These are phyloP conservation scores for Suillus subluteus DNA, from an alignment of 768 basidiomycete species.

Conservation along the genomic window DNA sequence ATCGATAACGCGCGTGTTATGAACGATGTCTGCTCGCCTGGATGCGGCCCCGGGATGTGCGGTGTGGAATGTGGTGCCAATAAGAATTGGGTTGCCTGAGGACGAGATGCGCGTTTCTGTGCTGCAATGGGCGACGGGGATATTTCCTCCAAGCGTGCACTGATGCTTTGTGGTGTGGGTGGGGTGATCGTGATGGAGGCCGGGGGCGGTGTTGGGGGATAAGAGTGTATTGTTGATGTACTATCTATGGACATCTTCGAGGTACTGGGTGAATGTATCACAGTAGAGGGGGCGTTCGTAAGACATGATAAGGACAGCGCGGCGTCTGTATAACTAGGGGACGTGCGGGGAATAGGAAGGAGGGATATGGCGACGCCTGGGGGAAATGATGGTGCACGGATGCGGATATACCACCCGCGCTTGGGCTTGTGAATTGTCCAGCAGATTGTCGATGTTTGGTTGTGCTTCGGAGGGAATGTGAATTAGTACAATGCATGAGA, in stretches of 20 bases:
- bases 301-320: conserved; percentile 56
- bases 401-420: conserved; percentile 84
- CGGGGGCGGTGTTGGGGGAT: conserved; percentile 58
- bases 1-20: conserved; percentile 54
- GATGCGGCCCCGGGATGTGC: conserved; percentile 32
- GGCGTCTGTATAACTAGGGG: conserved; percentile 53
- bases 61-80: conserved; percentile 50
- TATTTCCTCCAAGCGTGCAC: conserved; percentile 31
- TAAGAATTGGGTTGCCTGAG: conserved; percentile 44
- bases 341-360: conserved; percentile 49
- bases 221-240: conserved; percentile 47
- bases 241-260: conserved; percentile 32
- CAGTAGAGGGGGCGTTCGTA: conserved; percentile 41
- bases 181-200: conserved; percentile 34
- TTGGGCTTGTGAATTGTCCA: conserved; percentile 83
- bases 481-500: neutral
- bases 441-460: conserved; percentile 61
- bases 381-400: conserved; percentile 73
- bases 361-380: conserved; percentile 60
- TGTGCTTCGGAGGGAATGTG: conserved; percentile 50
- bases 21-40: conserved; percentile 42
- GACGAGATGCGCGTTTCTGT: conserved; percentile 16
- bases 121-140: conserved; percentile 10
- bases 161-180: conserved; percentile 38
- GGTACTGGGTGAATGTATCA: conserved; percentile 21